Evolutionary conservation across 2,329 filamentous ascomycete species (phyloP), one percentile per base, ranked within the genome.

Genomic region (Botrytis fragariae): DNA sequence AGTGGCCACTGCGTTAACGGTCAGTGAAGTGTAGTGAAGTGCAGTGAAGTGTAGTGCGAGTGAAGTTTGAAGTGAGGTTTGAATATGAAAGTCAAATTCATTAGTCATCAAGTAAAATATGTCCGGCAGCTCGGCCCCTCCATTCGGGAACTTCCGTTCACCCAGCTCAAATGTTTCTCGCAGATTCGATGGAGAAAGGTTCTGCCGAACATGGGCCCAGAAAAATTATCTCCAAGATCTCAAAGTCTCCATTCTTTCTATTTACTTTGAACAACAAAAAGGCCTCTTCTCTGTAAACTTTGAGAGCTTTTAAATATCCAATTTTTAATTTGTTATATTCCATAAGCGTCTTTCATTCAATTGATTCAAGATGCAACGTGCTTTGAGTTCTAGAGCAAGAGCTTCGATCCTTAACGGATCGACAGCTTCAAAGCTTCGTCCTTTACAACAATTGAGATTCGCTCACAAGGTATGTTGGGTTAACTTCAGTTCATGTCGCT

Each of bases 361-460:
- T 74, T 72, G 67, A 78, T 77, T 80, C 86, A 93, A 84, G 83
- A 99, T 99, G 96, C 96, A 99, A 90, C 93, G 96, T 85, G 94
- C 94, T 86, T 89, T 99, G 82, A 90, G 93, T 83, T 93, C 93
- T 80, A 88, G 94, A 87, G 91, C 93, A 82, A 88, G 94, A 87
- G 91, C 93, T 83, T 93, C 94, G 79, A 90, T 91, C 87, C 90
- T 95, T 80, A 92, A 90, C 77, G 89, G 86, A 75, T 92, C 91
- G 77, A 89, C 86, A 76, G 85, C 90, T 78, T 85, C 86, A 80
- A 89, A 88, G 82, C 87, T 91, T 83, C 90, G 91, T 80, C 86
- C 90, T 75, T 63, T 78, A 48, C 94, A 97, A 84, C 95, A 98
- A 87, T 90, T 97, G 84, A 90, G 96, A 83, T 99, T 97, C 84